Conservation (phyloP, 805 yeast species). For the Myxozyma geophila region DNA sequence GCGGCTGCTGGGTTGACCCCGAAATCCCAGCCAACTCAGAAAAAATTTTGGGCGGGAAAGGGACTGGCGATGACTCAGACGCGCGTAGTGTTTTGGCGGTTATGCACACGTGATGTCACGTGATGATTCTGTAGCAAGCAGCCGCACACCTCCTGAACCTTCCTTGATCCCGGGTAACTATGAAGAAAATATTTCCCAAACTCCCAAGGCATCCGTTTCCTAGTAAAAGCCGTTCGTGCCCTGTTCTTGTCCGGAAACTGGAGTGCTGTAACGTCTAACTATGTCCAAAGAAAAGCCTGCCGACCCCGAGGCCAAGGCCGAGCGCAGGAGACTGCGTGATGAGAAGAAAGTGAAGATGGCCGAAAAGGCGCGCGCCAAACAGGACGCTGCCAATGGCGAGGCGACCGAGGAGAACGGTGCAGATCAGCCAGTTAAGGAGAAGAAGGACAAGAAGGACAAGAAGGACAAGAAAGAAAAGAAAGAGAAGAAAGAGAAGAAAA, state of each 20-base stretch:
- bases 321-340: slow-evolving; percentile 42
- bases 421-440: slow-evolving; percentile 43
- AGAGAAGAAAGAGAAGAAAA: slow-evolving; percentile 41
- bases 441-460: slow-evolving; percentile 34
- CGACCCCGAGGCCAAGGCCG: slow-evolving; percentile 40
- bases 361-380: slow-evolving; percentile 47
- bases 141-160: slow-evolving; percentile 20
- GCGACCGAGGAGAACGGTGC: slow-evolving; percentile 19
- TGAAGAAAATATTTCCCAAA: neutral
- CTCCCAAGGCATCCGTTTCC: neutral
- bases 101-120: slow-evolving; percentile 5
- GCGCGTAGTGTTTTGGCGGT: neutral
- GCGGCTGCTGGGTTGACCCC: neutral
- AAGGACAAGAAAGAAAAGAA: slow-evolving; percentile 41
- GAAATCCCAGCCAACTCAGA: slow-evolving; percentile 3
- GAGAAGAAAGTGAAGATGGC: slow-evolving; percentile 47
- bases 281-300: slow-evolving; percentile 23
- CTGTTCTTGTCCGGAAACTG: neutral
- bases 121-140: neutral
- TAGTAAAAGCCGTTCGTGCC: neutral
- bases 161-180: neutral
- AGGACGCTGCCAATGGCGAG: slow-evolving; percentile 40
- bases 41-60: slow-evolving; percentile 1
- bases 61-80: neutral
- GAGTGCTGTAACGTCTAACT: neutral